Base-by-base conservation (phyloP, 2,329 filamentous ascomycete genomes). In the Pseudodiploospora longispora region DNA sequence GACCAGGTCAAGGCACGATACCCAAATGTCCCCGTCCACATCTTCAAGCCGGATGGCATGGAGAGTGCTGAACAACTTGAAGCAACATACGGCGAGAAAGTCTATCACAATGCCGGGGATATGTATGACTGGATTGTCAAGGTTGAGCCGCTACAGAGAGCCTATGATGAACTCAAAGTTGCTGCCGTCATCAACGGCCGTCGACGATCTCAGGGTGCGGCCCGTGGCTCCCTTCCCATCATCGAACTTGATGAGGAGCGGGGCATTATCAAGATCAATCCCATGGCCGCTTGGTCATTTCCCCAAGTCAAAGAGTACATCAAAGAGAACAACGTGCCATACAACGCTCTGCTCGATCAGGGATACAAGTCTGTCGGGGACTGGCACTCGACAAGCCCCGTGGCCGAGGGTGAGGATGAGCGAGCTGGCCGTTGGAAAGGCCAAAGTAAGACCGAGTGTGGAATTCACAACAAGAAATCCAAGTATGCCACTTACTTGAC, bases 311-410 rank as follows among this genome's bases (percentile, higher is more conserved):
- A 90, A 66, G 74, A 79, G 35, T 98, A 98, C 69, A 80, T 96
- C 68, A 78, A 82, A 56, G 82, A 85, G 58, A 79, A 96, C 72
- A 69, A 88, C 49, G 89, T 98, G 4, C 93, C 93, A 0, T 97
- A 95, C 75, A 98, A 98, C 64, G 82, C 78, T 50, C 78, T 98
- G 30, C 78, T 98, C 38, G 87, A 96, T 68, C 76, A 74, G 47
- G 93, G 93, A n/a, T 98, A 98, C 77, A 96, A 97, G 77, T 95
- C 88, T 52, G 77, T 98, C 50, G 93, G 93, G 50, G 93, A 98
- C 74, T 97, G 90, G 87, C 93, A 98, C 75, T 95, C 89, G 41
- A 98, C 93, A 4, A 84, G 81, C 55, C 90, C 93, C 9, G 89
- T 97, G 49, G 81, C 76, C 51, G 88, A 91, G 47, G 87, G 87